These are phyloP conservation scores for Vigna angularis DNA, from an alignment of 306 rosid genomes.

Conservation along the genomic window DNA sequence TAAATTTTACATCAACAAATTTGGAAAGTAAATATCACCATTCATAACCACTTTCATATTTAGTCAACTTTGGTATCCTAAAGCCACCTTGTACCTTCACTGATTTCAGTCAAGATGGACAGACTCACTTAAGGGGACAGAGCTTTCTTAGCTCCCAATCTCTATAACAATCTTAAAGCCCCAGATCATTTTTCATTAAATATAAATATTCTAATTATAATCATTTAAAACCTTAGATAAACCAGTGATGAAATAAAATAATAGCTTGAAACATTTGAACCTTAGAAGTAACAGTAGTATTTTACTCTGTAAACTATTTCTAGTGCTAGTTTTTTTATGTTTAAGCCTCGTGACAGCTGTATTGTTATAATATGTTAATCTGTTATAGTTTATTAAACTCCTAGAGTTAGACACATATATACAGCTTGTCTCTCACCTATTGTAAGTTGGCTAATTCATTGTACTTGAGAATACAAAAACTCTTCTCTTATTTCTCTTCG, in stretches of 20 bases:
- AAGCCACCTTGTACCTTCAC: neutral
- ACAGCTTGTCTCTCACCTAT: no score
- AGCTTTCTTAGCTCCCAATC: neutral
- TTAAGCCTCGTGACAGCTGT: no score
- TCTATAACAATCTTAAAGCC: constrained; percentile 15
- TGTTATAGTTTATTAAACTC: no score
- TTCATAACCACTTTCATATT: neutral
- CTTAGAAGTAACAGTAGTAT: neutral
- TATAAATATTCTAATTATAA: constrained; percentile 8
- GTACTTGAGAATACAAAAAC: no score
- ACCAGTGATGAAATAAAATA: constrained; percentile 3
- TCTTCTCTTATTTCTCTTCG: no score
- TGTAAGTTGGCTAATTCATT: no score
- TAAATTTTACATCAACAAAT: constrained; percentile 3
- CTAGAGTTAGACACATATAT: no score
- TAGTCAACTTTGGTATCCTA: neutral
- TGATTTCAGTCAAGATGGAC: neutral
- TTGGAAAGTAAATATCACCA: neutral
- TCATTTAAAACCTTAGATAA: constrained; percentile 23
- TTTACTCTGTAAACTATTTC: no score
- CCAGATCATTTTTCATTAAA: neutral
- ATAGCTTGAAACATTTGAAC: constrained; percentile 19
- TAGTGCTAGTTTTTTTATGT: no score
- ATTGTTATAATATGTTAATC: no score
- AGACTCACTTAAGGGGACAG: neutral